Base-by-base conservation (phyloP, 169 alveolate genomes). In the Cryptosporidium sp. region DNA sequence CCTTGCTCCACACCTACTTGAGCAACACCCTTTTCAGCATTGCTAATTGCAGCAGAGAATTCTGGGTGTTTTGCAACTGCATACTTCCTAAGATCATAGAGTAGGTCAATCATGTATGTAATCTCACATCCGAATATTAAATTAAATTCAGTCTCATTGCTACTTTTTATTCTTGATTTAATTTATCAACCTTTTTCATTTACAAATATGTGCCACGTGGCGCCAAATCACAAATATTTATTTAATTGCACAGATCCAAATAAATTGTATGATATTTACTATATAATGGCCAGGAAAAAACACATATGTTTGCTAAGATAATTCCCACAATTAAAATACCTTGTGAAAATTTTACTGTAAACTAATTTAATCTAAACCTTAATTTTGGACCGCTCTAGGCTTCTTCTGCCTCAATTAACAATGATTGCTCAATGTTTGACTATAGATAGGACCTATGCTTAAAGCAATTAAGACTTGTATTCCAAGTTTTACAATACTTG, bases 61-160 rank as follows among this genome's bases (percentile, higher is more conserved):
- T 80, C 89, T 44, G 89, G 89, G 67, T 80, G 53, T 16, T 65
- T 80, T 29, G 52, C 33, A 35, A 21, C 37, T 51, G 89, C 75
- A 80, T 80, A 80, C 29, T 80, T 42, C 65, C 69, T 60, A 29
- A 80, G 21, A 39, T 80, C 89, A 21, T 65, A 56, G 14, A 80
- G 60, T 51, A 80, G 52, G 52, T 80, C 89, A 44, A 80, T 80
- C 89, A 80, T 80, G 35, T 39, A 33, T 18, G 9, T 56, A 26
- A 56, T 56, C 67, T 56, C 67, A 9, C 35, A 56, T 56, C 67
- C 21, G 67, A n/a, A 56, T 21, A 56, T 10, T n/a, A 26, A 2
- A 56, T 56, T 7, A 56, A 21, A 56, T 56, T 14, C 5, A 23
- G n/a, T 56, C 37, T 56, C 67, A 56, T 56, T 56, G 29, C 67